These are phyloP conservation scores for Venturia asperata DNA, from an alignment of 2,329 filamentous ascomycete species.

Conservation along the genomic window DNA sequence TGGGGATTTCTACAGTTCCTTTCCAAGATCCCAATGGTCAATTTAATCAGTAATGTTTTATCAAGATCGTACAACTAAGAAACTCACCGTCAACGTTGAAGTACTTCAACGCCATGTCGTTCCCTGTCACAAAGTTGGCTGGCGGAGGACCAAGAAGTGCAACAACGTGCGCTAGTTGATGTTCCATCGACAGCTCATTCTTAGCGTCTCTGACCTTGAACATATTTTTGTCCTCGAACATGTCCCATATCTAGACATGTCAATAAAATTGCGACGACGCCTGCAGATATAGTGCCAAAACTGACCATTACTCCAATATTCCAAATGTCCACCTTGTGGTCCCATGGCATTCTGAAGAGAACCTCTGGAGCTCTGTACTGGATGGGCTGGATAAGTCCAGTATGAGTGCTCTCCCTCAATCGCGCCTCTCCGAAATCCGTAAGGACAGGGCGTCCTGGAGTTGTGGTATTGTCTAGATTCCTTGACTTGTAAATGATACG, in stretches of 20 bases:
- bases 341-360: background rate
- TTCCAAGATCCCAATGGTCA: too few relatives aligned
- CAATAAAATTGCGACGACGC: background rate
- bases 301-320: background rate
- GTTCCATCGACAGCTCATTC: background rate
- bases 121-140: too few relatives aligned
- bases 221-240: background rate
- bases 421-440: background rate
- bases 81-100: too few relatives aligned
- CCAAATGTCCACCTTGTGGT: background rate
- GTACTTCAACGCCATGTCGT: too few relatives aligned
- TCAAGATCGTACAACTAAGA: too few relatives aligned
- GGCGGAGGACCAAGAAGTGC: background rate
- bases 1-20: too few relatives aligned
- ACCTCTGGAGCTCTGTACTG: background rate
- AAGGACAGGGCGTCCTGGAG: background rate
- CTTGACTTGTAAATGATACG: background rate
- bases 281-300: background rate
- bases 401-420: background rate
- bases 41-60: too few relatives aligned
- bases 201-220: background rate
- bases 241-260: background rate
- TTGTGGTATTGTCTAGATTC: background rate
- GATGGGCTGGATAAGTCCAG: background rate
- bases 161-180: background rate